Base-by-base conservation (phyloP, 148 eudicot genomes). In the Bassia scoparia region DNA sequence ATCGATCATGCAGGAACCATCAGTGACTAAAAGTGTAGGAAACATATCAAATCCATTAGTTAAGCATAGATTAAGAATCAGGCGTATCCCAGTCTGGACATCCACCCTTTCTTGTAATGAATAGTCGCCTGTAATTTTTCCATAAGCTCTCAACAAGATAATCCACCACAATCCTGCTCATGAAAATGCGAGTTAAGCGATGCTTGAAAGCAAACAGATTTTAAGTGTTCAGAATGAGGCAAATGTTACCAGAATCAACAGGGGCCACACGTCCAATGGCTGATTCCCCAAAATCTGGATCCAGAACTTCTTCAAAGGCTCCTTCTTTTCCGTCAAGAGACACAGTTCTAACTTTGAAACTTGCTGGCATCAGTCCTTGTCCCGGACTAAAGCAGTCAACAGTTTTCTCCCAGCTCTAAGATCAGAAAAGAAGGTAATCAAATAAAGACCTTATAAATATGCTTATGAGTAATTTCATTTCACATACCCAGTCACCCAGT, bases 1-100 rank as follows among this genome's bases (percentile, higher is more conserved):
- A 73, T 93, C 98, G 72, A 90, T 90, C 98, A 93, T 93, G 87
- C 96, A 93, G 59, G 98, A 93, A 60, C 98, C 98, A 84, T 93
- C 96, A 68, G 98, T 89, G 68, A 90, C 96, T 79, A 93, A 80
- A 26, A 92, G 89, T 34, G 97, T 85, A 55, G 97, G 97, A 70
- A 92, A 92, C 97, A 92, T 92, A 80, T 88, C 98, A 79, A 93
- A 93, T 41, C 96, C 96, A 77, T 90, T 92, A 9, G 90, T 81
- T 58, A 93, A 84, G 73, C 94, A 93, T 71, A 90, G 71, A 18
- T 89, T 88, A 21, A 93, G 88, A 63, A 93, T 90, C 67, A 93
- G 75, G 61, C 81, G 76, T 64, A 90, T 85, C 49, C 98, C 96
- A 34, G 92, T 93, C 84, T 90, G 96, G 68, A 93, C 94, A 74